Percentiles rank a stretch among this genome's conserved stretches.
phyloP scores from a whole-genome alignment of 2,329 filamentous ascomycete species.

The Cercospora citrullina region DNA sequence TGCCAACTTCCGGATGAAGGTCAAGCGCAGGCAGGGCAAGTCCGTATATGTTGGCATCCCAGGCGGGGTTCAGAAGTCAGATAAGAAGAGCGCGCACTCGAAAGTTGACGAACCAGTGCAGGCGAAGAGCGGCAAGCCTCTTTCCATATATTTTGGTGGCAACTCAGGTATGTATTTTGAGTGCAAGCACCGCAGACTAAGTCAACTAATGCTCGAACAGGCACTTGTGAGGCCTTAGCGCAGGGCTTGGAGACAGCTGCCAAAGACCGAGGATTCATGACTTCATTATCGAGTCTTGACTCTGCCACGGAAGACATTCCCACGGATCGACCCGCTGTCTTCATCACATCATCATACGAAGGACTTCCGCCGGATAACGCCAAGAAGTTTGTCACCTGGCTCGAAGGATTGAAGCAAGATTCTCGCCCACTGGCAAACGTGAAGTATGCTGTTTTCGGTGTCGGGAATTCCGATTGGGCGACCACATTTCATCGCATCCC shows the following conservation, averaged over 20 bases:
- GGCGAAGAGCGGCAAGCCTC: conserved; percentile 3
- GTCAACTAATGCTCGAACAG: not conserved
- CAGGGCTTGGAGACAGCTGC: conserved; percentile 42
- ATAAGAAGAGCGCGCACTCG: not conserved
- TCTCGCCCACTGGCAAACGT: conserved; percentile 36
- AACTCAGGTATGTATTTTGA: conserved; percentile 7
- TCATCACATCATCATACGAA: conserved; percentile 47
- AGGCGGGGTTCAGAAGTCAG: conserved; percentile 4
- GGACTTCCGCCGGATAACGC: conserved; percentile 48
- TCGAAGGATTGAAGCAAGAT: conserved; percentile 25
- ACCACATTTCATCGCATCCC: conserved; percentile 47
- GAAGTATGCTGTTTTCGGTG: conserved; percentile 45
- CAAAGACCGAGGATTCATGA: conserved; percentile 40
- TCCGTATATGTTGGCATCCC: conserved; percentile 10
- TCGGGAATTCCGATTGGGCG: conserved; percentile 46
- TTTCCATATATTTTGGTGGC: conserved; percentile 14
- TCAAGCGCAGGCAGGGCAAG: conserved; percentile 10
- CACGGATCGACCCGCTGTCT: conserved; percentile 41
- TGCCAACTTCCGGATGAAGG: conserved; percentile 43
- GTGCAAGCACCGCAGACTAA: not conserved
- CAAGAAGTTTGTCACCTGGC: conserved; percentile 45
- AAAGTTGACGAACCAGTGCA: not conserved
- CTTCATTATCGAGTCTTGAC: conserved; percentile 41
- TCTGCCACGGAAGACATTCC: conserved; percentile 31
- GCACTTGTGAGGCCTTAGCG: conserved; percentile 46